Evolutionary conservation across 2,329 filamentous ascomycete genomes (phyloP).

Genomic region (Plenodomus tracheiphilus): DNA sequence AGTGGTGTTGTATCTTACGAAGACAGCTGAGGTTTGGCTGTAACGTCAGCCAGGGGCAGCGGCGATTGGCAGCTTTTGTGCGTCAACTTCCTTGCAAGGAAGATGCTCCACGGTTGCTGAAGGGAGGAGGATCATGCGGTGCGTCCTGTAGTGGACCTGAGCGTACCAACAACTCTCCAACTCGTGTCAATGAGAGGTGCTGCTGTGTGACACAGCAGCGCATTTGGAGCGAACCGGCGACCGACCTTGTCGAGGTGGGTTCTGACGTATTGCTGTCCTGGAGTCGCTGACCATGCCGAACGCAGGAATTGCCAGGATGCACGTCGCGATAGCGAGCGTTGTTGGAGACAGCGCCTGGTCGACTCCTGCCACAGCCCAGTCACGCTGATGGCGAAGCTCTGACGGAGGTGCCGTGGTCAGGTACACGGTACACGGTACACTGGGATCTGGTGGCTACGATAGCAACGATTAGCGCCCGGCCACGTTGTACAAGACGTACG

Average conservation of each 20-base stretch:
- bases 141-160: constrained; percentile 22
- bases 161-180: constrained; percentile 20
- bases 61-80: constrained; percentile 14
- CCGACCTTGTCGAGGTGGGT: constrained; percentile 2
- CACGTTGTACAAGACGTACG: constrained; percentile 9
- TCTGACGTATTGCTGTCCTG: background rate
- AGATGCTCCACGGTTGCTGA: constrained; percentile 17
- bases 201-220: constrained; percentile 25
- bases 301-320: background rate
- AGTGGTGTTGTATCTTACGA: constrained; percentile 24
- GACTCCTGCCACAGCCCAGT: background rate
- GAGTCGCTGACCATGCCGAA: background rate
- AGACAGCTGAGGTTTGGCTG: constrained; percentile 21
- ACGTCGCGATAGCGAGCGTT: background rate
- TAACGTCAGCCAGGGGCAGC: constrained; percentile 22
- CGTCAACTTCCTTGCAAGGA: constrained; percentile 17
- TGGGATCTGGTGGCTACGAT: background rate
- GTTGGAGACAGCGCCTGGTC: background rate
- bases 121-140: constrained; percentile 23
- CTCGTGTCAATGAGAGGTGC: constrained; percentile 19
- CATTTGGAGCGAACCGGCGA: constrained; percentile 16
- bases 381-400: background rate
- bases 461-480: background rate
- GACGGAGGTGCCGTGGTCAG: background rate
- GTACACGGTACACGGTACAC: too few relatives aligned